A percentile compares a stretch with the other conserved stretches of the same genome.
These are phyloP conservation scores for Yarrowia sp. DNA, from an alignment of 805 yeast species.

Conservation along the genomic window DNA sequence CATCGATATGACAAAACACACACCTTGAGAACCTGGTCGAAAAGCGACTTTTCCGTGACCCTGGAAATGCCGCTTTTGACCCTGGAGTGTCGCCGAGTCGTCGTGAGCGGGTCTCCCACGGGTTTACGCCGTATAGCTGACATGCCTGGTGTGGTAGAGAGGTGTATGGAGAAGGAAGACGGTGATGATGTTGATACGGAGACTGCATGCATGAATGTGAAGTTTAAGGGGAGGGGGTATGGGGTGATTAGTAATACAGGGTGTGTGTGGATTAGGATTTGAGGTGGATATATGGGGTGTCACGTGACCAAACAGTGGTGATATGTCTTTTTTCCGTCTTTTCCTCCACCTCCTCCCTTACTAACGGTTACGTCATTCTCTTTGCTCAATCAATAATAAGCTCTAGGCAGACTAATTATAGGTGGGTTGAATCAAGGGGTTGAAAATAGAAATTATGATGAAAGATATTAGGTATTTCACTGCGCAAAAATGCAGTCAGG, in stretches of 20 bases:
- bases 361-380: neutral
- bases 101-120: constrained; percentile 24
- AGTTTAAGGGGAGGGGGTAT: neutral
- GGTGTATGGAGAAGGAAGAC: neutral
- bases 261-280: neutral
- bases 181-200: constrained; percentile 42
- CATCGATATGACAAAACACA: constrained; percentile 21
- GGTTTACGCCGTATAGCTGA: constrained; percentile 34
- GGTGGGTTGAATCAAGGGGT: constrained; percentile 1
- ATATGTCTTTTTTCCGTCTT: neutral
- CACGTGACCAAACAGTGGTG: neutral
- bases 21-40: constrained; percentile 38
- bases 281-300: neutral
- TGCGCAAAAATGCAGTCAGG: too few relatives aligned
- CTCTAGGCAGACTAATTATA: neutral
- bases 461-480: too few relatives aligned
- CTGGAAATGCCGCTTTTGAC: constrained; percentile 16
- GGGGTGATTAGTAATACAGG: neutral
- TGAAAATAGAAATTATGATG: neutral
- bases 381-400: neutral
- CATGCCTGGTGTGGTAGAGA: neutral
- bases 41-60: constrained; percentile 29
- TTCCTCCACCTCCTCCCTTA: neutral
- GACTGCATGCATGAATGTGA: constrained; percentile 16
- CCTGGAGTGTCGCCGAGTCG: constrained; percentile 17